Conservation (phyloP, 2,329 filamentous ascomycete genomes). For the Trichoderma oligosporum region DNA sequence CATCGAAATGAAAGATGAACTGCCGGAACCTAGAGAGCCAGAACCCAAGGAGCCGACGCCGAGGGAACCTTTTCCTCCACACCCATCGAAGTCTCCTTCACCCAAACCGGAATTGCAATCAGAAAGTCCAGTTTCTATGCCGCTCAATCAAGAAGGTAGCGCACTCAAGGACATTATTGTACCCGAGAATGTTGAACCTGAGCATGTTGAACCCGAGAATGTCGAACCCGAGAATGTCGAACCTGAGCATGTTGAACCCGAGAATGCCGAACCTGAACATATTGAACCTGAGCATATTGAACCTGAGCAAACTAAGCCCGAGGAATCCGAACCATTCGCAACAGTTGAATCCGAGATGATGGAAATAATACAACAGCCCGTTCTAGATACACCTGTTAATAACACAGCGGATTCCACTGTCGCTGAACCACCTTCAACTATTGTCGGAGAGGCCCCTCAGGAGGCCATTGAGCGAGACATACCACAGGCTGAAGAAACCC, state of each 20-base stretch:
- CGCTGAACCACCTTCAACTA: slow-evolving; percentile 32
- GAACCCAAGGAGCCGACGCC: slow-evolving; percentile 21
- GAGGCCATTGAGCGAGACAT: slow-evolving; percentile 28
- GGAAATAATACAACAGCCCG: not conserved
- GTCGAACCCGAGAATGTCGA: no score
- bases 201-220: no score
- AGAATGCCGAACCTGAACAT: no score
- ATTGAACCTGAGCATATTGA: no score
- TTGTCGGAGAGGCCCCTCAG: slow-evolving; percentile 31
- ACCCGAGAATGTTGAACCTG: no score
- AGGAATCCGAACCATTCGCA: slow-evolving; percentile 1
- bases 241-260: no score
- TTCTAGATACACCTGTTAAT: slow-evolving; percentile 9
- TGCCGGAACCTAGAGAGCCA: slow-evolving; percentile 24
- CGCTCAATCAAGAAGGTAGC: slow-evolving; percentile 45
- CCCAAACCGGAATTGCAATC: slow-evolving; percentile 34
- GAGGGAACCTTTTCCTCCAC: slow-evolving; percentile 20
- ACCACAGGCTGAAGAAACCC: slow-evolving; percentile 22
- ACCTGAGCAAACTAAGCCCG: no score
- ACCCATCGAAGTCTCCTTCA: slow-evolving; percentile 29
- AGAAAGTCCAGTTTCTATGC: slow-evolving; percentile 26
- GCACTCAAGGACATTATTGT: slow-evolving; percentile 35
- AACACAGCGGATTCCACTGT: slow-evolving; percentile 26
- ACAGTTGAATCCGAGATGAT: not conserved
- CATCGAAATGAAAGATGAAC: slow-evolving; percentile 29